These are phyloP conservation scores for Colletotrichum abscissum DNA, from an alignment of 2,329 filamentous ascomycete species.

Conservation along the genomic window DNA sequence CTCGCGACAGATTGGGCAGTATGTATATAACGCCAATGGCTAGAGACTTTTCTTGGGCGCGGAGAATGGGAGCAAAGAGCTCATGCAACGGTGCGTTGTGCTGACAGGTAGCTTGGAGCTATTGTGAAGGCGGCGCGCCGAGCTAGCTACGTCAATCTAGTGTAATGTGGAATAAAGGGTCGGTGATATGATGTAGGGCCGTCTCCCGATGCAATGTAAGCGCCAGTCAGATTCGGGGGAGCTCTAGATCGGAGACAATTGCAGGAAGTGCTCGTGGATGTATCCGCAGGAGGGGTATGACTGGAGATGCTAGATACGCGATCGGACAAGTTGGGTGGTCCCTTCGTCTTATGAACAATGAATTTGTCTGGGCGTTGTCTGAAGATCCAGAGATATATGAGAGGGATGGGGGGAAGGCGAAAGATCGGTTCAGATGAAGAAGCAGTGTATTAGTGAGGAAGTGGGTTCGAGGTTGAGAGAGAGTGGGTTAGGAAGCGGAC, in stretches of 20 bases:
- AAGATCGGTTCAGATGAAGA: constrained; percentile 2
- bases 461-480: neutral
- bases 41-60: neutral
- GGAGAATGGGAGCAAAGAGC: neutral
- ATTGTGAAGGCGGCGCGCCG: constrained; percentile 5
- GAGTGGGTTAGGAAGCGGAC: constrained; percentile 13
- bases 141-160: constrained; percentile 25
- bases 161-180: neutral
- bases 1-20: neutral
- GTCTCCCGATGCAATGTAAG: neutral
- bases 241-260: constrained; percentile 20
- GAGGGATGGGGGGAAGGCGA: neutral
- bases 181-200: neutral
- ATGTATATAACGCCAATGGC: neutral
- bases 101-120: constrained; percentile 8
- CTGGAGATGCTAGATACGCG: constrained; percentile 14
- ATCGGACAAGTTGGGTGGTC: neutral
- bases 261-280: neutral
- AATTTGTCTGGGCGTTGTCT: neutral
- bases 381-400: neutral
- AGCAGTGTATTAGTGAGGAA: constrained; percentile 18
- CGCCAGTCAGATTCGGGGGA: constrained; percentile 18
- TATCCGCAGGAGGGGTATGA: constrained; percentile 20
- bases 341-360: constrained; percentile 18
- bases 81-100: constrained; percentile 22